Percentiles rank a stretch among this genome's conserved stretches.
Conservation (phyloP, 345 rosid species). For the Brassica rapa region DNA sequence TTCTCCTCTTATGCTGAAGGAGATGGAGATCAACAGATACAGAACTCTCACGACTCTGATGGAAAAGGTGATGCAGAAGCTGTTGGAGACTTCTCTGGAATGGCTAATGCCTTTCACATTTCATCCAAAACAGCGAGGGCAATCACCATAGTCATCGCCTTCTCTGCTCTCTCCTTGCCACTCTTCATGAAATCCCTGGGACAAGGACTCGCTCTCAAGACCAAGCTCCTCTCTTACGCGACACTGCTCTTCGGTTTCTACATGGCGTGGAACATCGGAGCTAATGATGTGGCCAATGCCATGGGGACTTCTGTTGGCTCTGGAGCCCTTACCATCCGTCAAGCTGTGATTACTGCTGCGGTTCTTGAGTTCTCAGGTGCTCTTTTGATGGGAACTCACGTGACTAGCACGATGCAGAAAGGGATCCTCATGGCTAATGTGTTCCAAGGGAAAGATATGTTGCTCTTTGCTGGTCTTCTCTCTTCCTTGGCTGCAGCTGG, state of each 20-base stretch:
- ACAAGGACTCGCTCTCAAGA: constrained; percentile 62
- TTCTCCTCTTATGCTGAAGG: constrained; percentile 72
- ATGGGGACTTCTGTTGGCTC: constrained; percentile 99
- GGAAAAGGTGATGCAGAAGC: constrained; percentile 39
- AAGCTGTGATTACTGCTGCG: constrained; percentile 88
- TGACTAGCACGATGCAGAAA: constrained; percentile 96
- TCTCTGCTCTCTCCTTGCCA: constrained; percentile 73
- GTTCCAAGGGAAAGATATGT: constrained; percentile 81
- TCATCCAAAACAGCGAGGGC: constrained; percentile 70
- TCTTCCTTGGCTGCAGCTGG: constrained; percentile 94
- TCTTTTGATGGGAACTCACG: constrained; percentile 95
- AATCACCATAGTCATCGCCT: constrained; percentile 61
- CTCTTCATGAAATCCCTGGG: constrained; percentile 72
- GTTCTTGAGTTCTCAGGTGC: constrained; percentile 96
- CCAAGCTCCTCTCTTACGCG: constrained; percentile 63
- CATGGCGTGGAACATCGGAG: constrained; percentile 99
- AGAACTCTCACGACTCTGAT: constrained; percentile 27
- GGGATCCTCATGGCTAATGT: constrained; percentile 86
- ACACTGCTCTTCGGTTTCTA: constrained; percentile 87
- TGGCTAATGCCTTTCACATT: constrained; percentile 80
- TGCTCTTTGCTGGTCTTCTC: constrained; percentile 83
- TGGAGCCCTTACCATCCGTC: constrained; percentile 75
- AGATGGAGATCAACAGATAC: constrained; percentile 46
- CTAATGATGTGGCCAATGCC: constrained; percentile 98
- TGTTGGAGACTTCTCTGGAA: constrained; percentile 54